Base-by-base conservation (phyloP, 73 alveolate genomes). In the Blepharisma stoltei region DNA sequence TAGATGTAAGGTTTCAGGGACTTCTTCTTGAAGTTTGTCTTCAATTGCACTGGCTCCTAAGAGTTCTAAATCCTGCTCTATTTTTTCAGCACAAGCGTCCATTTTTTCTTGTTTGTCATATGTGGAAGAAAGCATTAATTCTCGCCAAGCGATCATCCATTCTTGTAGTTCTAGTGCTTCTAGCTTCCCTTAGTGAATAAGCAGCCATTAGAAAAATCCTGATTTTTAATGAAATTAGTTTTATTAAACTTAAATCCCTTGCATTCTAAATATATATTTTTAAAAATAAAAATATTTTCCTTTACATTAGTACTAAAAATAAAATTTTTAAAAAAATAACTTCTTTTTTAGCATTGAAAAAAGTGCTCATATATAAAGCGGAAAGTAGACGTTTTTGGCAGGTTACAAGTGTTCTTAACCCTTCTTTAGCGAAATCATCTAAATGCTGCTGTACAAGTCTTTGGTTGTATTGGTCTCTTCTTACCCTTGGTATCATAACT, bases 11-110 rank as follows among this genome's bases (percentile, higher is more conserved):
- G 99, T 96, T 76, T 94, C 97, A 18, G 99, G 99, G 41, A 97
- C 99, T 18, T 95, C 98, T 48, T 95, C 98, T 84, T 94, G 93
- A 77, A 97, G 92, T 84, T 88, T 89, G 88, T 95, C 99, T 88
- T 96, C 99, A 52, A 94, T 92, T 5, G 99, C 99, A 6, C 97
- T 89, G 54, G 97, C 87, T 0, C 99, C 99, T 54, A 92, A 70
- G 55, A 95, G 88, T 38, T 78, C 82, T 54, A 96, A 75, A 47
- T 88, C 95, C 67, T 82, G 54, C 82, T 96, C 99, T 7, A 86
- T 27, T 49, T 90, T 85, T 78, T 87, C 91, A 65, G 84, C 92
- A 81, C 78, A 85, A 1, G 85, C 53, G 32, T 90, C 89, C 67
- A 68, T 75, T 45, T 89, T 77, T 25, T 50, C 71, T 23, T 81